Evolutionary conservation across 805 yeast species (phyloP), one percentile per base, ranked within the genome.

Genomic region (Hanseniaspora occidentalis): DNA sequence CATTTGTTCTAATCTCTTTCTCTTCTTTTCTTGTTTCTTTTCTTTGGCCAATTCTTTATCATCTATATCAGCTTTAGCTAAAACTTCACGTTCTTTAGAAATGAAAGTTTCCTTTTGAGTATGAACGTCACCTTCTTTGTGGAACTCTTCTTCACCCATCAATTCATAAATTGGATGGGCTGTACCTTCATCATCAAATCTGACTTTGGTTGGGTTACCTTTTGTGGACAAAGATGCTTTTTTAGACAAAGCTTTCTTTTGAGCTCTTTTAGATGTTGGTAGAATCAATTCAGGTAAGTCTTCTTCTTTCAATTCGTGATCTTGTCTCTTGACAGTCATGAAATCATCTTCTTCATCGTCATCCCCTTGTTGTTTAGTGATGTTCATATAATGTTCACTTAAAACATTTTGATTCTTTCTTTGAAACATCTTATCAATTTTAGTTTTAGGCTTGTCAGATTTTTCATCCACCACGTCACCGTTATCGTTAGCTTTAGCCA

Each of bases 351-450:
- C 43, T 1, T 56, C 66, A 7, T 67, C 75, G 11, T 60, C 71
- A 6, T 64, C 75, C 7, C 69, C 76, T 43, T 46, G 57, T 31
- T 60, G 67, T 11, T 72, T 73, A 2, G 84, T 78, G 60, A 92
- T 68, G 44, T 77, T 82, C 60, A 77, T 60, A 56, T 86, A 92
- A 57, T 89, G 94, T 50, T 88, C 92, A 37, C 95, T 80, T 39
- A 92, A 67, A 16, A 92, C 94, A 40, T 82, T 81, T 65, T 92
- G 97, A 59, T 92, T 92, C 57, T 83, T 72, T 58, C 99, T 75
- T 58, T 85, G 94, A 62, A 92, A 92, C 95, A 92, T 88, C 46
- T 88, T 75, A 59, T 92, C 98, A 55, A 84, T 84, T 58, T 83
- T 89, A 13, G 96, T 92, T 53, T 86, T 74, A 56, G 67, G 48